phyloP scores from a whole-genome alignment of 305 asterid species.

The Solanum hybrid region DNA sequence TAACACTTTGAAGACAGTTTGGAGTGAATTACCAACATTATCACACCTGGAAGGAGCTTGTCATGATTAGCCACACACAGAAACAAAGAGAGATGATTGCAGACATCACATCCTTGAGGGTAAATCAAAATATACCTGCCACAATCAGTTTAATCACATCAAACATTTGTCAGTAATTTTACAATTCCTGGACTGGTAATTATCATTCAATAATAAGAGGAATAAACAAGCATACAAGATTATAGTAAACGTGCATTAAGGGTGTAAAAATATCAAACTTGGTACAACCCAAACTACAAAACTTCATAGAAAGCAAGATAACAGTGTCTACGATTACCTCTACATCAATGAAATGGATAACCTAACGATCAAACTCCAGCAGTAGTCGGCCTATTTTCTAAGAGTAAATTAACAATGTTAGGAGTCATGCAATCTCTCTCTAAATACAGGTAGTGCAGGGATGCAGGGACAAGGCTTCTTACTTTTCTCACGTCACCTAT shows the following conservation, averaged over 20 bases:
- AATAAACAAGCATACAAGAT: background rate
- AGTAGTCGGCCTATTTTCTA: background rate
- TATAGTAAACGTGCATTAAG: background rate
- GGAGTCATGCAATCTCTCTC: background rate
- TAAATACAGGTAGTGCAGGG: background rate
- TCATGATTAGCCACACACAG: constrained; percentile 98
- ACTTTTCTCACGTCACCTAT: background rate
- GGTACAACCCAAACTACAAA: background rate
- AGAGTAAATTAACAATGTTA: background rate
- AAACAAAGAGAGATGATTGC: constrained; percentile 94
- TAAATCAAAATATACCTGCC: constrained; percentile 89
- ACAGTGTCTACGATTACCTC: background rate
- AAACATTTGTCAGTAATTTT: background rate
- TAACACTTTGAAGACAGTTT: background rate
- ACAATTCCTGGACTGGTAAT: background rate
- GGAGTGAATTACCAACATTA: background rate
- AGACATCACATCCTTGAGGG: constrained; percentile 97
- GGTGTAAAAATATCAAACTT: background rate
- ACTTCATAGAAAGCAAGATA: background rate
- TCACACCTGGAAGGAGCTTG: constrained; percentile 91
- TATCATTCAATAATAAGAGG: background rate
- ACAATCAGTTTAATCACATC: constrained; percentile 13
- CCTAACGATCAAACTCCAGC: background rate
- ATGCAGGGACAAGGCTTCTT: background rate
- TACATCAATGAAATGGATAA: background rate